Base-by-base conservation (phyloP, 208 protist genomes). In the Trypanosomatidae sp. region DNA sequence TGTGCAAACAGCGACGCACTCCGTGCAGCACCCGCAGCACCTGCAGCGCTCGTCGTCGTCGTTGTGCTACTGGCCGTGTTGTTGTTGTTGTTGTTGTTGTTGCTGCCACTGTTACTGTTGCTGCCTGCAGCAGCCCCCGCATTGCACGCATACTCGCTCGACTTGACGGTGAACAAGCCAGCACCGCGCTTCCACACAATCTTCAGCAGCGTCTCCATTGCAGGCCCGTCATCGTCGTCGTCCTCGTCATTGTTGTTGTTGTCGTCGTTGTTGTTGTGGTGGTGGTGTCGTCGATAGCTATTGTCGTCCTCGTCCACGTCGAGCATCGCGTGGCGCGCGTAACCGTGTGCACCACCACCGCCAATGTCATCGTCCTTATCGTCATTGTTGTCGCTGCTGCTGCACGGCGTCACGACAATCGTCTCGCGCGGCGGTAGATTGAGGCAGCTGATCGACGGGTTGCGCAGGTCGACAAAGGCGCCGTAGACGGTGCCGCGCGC, bases 381-480 rank as follows among this genome's bases (percentile, higher is more conserved):
- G 19, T 37, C 22, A 20, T 23, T 19, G 23, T 11, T 24, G 23
- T 3, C 27, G 30, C 11, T 18, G 13, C 43, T 28, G 21, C 30
- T 20, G 49, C 66, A 43, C 21, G 56, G 51, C 2, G 45, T 53
- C 4, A 73, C 33, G 20, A 92, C 56, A 38, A 84, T 52, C 2
- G 71, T 73, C 49, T 74, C 68, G 25, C 35, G 25, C 10, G 82
- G 82, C 11, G 82, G 82, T 22, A 88, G 45, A 41, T 75, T 80
- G 11, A 92, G 26, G 21, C 65, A 66, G 53, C 66, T 58, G 10
- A 87, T 26, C 6, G 60, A 64, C 5, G 68, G 65, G 43, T 59
- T 83, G 16, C 58, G 58, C 1, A 78, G 58, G 42, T 92, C 82
- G 0, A 85, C 68, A 46, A 83, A 86, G 26, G 71, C 68, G 23